Conservation (phyloP, 495 filamentous ascomycete species). For the Mytilinidion resinicola region DNA sequence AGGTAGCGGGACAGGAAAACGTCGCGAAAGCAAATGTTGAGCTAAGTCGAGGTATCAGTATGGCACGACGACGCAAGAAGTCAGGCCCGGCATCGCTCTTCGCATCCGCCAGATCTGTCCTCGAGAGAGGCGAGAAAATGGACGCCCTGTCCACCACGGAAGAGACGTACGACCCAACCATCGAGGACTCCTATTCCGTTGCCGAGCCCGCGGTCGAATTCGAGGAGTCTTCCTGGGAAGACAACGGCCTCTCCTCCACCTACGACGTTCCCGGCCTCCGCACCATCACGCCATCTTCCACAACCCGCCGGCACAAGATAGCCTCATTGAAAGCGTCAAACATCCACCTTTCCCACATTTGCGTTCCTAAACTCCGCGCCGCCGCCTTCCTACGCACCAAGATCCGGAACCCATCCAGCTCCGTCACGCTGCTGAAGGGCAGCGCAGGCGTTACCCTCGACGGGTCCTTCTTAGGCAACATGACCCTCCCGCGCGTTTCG, state of each 20-base stretch:
- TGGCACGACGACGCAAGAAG: not conserved
- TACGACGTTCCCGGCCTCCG: constrained; percentile 54
- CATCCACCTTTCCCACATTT: constrained; percentile 46
- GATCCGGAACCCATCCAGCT: constrained; percentile 49
- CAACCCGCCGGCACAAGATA: constrained; percentile 36
- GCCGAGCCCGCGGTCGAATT: constrained; percentile 10
- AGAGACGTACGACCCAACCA: not conserved
- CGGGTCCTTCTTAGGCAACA: constrained; percentile 59
- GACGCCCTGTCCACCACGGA: constrained; percentile 3
- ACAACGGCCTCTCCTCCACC: constrained; percentile 52
- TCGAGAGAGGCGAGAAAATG: constrained; percentile 1
- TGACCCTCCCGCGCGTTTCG: constrained; percentile 50
- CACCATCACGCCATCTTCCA: constrained; percentile 44
- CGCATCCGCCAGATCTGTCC: not conserved
- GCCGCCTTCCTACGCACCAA: constrained; percentile 61
- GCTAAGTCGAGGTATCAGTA: not conserved
- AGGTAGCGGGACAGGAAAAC: not conserved
- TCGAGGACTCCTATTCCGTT: not conserved
- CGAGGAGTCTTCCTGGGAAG: constrained; percentile 25
- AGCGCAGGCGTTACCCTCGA: constrained; percentile 60
- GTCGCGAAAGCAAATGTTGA: not conserved
- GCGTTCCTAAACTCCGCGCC: constrained; percentile 60
- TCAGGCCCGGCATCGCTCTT: not conserved
- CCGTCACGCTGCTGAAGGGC: constrained; percentile 55
- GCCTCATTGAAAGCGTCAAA: constrained; percentile 28